Base-by-base conservation (phyloP, 805 yeast species). In the Kregervanrija fluxuum region DNA sequence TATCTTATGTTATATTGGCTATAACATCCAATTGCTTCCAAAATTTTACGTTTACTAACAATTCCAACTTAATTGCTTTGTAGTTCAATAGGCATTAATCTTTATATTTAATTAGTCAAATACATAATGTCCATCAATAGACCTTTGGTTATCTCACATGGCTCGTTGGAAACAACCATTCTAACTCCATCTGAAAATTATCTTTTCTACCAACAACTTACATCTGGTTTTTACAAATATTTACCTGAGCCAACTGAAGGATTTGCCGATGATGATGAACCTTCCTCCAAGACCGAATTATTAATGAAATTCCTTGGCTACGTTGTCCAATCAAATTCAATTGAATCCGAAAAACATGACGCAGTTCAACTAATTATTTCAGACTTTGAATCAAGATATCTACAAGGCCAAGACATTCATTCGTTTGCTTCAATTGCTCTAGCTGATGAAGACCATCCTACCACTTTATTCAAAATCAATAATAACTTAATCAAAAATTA, bases 161-260 rank as follows among this genome's bases (percentile, higher is more conserved):
- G 96, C 47, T 69, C 85, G 14, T 78, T 91, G 46, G 98, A 91
- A 70, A 88, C 89, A 64, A 83, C 91, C 15, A 70, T 91, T 43
- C 74, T 90, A 57, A 89, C 93, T 45, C 96, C 98, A 41, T 80
- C 93, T 35, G 77, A 80, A 45, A 73, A 82, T 44, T 84, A 85
- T 60, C 78, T 88, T 57, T 77, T 81, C 57, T 86, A 86, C 61
- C 82, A 91, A 48, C 96, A 90, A 67, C 75, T 93, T 55, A 85
- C 86, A 57, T 90, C 88, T 53, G 95, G 83, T 66, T 93, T 91
- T 64, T 70, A 69, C 59, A 85, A 85, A 61, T 68, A 80, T 15
- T 77, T 93, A 53, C 91, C 95, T 8, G 78, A 75, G 40, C 80
- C 80, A 36, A 84, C 96, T 37, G 96, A 87, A 60, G 93, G 84